These are phyloP conservation scores for Saturnispora zaruensis DNA, from an alignment of 805 yeast species.

Conservation along the genomic window DNA sequence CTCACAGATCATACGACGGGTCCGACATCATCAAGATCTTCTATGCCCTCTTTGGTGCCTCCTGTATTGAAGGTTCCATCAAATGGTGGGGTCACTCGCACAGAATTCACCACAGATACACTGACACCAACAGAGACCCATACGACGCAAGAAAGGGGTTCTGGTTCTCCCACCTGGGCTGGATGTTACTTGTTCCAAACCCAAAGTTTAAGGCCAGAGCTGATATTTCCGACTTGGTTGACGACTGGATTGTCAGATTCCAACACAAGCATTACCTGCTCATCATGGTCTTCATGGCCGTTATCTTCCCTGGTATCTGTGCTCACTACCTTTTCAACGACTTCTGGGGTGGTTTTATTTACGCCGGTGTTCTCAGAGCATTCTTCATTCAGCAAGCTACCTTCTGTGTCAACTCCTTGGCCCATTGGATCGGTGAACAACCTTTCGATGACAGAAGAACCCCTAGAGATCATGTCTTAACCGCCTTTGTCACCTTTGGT, in stretches of 20 bases:
- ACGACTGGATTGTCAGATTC: slow-evolving; percentile 70
- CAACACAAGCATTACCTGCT: slow-evolving; percentile 72
- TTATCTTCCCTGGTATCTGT: slow-evolving; percentile 50
- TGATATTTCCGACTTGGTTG: slow-evolving; percentile 68
- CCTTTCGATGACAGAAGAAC: slow-evolving; percentile 85
- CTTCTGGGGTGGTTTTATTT: slow-evolving; percentile 64
- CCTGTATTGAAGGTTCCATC: slow-evolving; percentile 76
- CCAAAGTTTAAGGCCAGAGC: slow-evolving; percentile 78
- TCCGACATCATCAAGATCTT: slow-evolving; percentile 51
- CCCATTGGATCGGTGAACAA: slow-evolving; percentile 80
- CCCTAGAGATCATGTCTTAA: slow-evolving; percentile 73
- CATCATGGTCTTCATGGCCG: slow-evolving; percentile 53
- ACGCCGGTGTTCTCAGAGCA: slow-evolving; percentile 66
- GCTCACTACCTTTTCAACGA: slow-evolving; percentile 53
- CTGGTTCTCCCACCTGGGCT: slow-evolving; percentile 79
- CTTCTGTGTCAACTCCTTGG: slow-evolving; percentile 77
- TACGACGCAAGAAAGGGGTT: slow-evolving; percentile 79
- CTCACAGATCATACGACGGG: slow-evolving; percentile 68
- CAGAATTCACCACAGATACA: slow-evolving; percentile 79
- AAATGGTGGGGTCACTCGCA: slow-evolving; percentile 89
- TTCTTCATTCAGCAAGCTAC: slow-evolving; percentile 75
- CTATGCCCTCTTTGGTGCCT: slow-evolving; percentile 73
- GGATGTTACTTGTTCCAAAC: slow-evolving; percentile 77
- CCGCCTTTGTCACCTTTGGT: slow-evolving; percentile 79
- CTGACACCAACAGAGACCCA: slow-evolving; percentile 77